Percentiles rank a stretch among this genome's conserved stretches.
phyloP scores from a whole-genome alignment of 495 filamentous ascomycete genomes.

The Amorphotheca resinae region DNA sequence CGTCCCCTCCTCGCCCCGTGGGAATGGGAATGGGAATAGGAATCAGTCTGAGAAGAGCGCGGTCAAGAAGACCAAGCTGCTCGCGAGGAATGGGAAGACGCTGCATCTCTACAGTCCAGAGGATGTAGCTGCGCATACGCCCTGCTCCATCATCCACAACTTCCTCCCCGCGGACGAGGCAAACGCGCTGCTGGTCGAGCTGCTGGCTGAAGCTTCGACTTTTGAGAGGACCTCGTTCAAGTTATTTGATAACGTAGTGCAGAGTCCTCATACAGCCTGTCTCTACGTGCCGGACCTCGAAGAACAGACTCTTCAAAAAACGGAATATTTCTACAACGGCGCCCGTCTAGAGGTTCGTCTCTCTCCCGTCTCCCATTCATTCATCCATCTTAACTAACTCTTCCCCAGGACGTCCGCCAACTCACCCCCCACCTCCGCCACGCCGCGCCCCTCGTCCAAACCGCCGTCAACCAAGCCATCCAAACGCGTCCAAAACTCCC shows the following conservation, averaged over 20 bases:
- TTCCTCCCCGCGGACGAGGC: slow-evolving; percentile 65
- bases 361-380: background rate
- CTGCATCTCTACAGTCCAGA: slow-evolving; percentile 68
- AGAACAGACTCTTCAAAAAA: slow-evolving; percentile 35
- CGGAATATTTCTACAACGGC: slow-evolving; percentile 78
- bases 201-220: slow-evolving; percentile 62
- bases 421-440: slow-evolving; percentile 57
- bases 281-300: slow-evolving; percentile 66
- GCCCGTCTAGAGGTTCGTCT: slow-evolving; percentile 42
- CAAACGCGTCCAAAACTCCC: slow-evolving; percentile 62
- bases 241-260: slow-evolving; percentile 73
- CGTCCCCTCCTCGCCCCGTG: slow-evolving; percentile 21
- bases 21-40: too few species aligned
- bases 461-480: slow-evolving; percentile 63
- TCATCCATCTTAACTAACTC: background rate
- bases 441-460: slow-evolving; percentile 53
- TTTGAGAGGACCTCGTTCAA: slow-evolving; percentile 67
- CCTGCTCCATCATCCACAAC: slow-evolving; percentile 84
- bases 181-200: slow-evolving; percentile 57
- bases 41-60: slow-evolving; percentile 14
- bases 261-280: slow-evolving; percentile 65
- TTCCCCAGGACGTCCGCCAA: slow-evolving; percentile 53
- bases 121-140: slow-evolving; percentile 68
- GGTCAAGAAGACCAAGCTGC: slow-evolving; percentile 31
- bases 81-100: slow-evolving; percentile 65